phyloP scores from a whole-genome alignment of 2,329 filamentous ascomycete genomes.

The Chalaropsis ovoidea region DNA sequence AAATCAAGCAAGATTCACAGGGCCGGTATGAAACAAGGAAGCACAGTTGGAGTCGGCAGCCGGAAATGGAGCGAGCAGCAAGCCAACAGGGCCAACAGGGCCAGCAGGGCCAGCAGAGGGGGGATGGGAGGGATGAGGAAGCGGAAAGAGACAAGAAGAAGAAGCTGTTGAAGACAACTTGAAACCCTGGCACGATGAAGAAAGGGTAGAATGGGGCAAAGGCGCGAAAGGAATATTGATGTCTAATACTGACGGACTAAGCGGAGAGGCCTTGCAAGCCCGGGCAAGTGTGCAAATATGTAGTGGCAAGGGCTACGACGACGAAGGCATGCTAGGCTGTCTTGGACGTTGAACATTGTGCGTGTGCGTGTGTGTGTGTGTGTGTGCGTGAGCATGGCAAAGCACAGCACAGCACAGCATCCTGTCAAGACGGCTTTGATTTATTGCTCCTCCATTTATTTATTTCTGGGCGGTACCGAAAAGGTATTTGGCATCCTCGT shows the following conservation, averaged over 20 bases:
- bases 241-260: background rate
- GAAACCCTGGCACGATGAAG: background rate
- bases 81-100: background rate
- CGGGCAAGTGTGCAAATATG: background rate
- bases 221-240: background rate
- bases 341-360: background rate
- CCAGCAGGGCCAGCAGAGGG: background rate
- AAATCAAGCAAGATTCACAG: conserved; percentile 1
- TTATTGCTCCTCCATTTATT: background rate
- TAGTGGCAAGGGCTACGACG: background rate
- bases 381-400: background rate
- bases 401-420: background rate
- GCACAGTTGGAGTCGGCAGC: background rate
- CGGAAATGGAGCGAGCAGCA: background rate
- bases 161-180: background rate
- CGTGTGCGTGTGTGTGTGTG: background rate
- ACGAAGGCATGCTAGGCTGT: background rate
- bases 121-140: background rate
- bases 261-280: background rate
- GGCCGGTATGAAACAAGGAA: conserved; percentile 8
- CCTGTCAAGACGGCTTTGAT: background rate
- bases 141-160: background rate
- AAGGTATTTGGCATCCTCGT: background rate
- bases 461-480: background rate
- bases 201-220: background rate